These are phyloP conservation scores for Trichoderma koningiopsis DNA, from an alignment of 2,329 filamentous ascomycete species.

Conservation along the genomic window DNA sequence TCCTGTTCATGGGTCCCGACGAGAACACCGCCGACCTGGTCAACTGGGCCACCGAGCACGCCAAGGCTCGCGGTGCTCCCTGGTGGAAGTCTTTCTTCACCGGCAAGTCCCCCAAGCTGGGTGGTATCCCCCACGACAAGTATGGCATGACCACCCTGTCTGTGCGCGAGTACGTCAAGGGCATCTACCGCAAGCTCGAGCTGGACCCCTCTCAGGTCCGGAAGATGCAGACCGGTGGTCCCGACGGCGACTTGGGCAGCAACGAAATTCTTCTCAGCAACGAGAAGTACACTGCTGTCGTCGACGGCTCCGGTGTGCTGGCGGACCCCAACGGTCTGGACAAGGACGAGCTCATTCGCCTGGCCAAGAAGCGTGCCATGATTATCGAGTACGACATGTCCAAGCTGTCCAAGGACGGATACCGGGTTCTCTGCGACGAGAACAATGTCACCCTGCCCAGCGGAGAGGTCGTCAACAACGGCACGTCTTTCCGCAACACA, in stretches of 20 bases:
- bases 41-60: conserved; percentile 98
- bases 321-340: conserved; percentile 91
- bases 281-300: conserved; percentile 92
- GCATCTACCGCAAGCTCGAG: conserved; percentile 94
- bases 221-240: conserved; percentile 97
- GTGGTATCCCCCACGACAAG: conserved; percentile 91
- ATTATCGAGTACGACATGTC: conserved; percentile 81
- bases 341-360: conserved; percentile 75
- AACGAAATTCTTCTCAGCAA: conserved; percentile 97
- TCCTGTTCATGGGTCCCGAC: conserved; percentile 97
- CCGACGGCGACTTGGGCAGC: conserved; percentile 93
- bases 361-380: conserved; percentile 87
- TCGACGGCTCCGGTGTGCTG: conserved; percentile 94
- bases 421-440: conserved; percentile 90
- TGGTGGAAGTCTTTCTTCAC: conserved; percentile 99
- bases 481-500: conserved; percentile 94
- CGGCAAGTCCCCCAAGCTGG: conserved; percentile 92
- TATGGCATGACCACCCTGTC: conserved; percentile 99
- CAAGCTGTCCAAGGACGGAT: conserved; percentile 86
- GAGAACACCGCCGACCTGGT: conserved; percentile 98
- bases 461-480: conserved; percentile 86
- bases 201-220: conserved; percentile 81
- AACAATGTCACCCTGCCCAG: conserved; percentile 82
- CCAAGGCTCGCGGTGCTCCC: conserved; percentile 79
- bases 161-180: conserved; percentile 92